Conservation (phyloP, 2,329 filamentous ascomycete species). For the Albophoma yamanashiensis region DNA sequence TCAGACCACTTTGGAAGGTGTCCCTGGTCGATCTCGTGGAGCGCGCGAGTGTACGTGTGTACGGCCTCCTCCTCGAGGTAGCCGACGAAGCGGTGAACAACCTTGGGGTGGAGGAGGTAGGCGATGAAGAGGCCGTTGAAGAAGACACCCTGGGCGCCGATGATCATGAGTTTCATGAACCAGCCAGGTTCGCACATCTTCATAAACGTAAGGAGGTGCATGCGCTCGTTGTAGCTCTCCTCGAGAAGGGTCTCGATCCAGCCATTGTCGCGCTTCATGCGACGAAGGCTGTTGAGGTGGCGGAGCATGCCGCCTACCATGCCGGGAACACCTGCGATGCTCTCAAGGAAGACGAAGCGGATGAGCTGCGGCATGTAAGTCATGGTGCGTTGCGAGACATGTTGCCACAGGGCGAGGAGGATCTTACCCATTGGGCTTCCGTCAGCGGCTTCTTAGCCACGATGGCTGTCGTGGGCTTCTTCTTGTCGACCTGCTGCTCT, state of each 20-base stretch:
- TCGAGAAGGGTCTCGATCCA: constrained; percentile 92
- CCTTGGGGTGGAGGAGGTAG: constrained; percentile 78
- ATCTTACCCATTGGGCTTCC: constrained; percentile 68
- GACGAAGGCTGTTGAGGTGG: constrained; percentile 73
- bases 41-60: constrained; percentile 83
- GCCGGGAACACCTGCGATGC: constrained; percentile 86
- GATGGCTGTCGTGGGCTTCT: constrained; percentile 43
- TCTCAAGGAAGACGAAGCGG: constrained; percentile 87
- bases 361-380: constrained; percentile 39
- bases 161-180: constrained; percentile 88
- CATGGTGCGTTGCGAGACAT: background rate
- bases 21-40: constrained; percentile 79
- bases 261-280: constrained; percentile 86
- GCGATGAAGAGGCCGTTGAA: constrained; percentile 89
- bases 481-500: constrained; percentile 56
- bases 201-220: constrained; percentile 88
- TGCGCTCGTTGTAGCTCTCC: constrained; percentile 85
- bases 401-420: background rate
- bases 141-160: constrained; percentile 90
- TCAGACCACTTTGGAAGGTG: constrained; percentile 70
- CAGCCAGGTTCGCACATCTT: constrained; percentile 66
- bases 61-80: constrained; percentile 98
- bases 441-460: constrained; percentile 52
- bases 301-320: constrained; percentile 96
- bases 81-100: constrained; percentile 89